phyloP scores from a whole-genome alignment of 2,329 filamentous ascomycete genomes.

The Aphanoascus verrucosus region DNA sequence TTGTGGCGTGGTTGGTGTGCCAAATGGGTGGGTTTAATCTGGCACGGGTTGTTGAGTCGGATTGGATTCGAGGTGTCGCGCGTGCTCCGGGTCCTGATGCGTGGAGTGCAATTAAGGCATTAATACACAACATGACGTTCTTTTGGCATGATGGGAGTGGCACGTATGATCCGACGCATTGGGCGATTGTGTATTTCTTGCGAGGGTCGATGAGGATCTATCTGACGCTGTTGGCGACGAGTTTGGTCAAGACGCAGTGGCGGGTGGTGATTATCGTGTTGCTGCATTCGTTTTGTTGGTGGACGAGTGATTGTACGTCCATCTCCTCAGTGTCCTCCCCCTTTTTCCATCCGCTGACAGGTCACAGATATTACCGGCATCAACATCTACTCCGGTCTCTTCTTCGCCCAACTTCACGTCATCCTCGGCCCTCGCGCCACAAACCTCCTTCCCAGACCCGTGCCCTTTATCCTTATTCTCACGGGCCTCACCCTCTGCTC shows the following conservation, averaged over 20 bases:
- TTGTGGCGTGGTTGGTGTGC: conserved; percentile 19
- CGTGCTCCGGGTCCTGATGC: conserved; percentile 14
- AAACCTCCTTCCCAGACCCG: conserved; percentile 15
- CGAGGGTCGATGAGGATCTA: conserved; percentile 36
- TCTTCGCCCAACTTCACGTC: conserved; percentile 21
- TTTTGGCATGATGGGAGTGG: conserved; percentile 32
- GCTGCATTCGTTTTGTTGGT: conserved; percentile 33
- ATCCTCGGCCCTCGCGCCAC: conserved; percentile 17
- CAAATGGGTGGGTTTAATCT: conserved; percentile 20
- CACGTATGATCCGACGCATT: conserved; percentile 35
- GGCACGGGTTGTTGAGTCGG: conserved; percentile 18
- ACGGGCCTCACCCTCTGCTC: conserved; percentile 18
- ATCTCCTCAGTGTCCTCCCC: not conserved
- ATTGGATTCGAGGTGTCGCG: conserved; percentile 19
- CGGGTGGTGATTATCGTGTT: conserved; percentile 27
- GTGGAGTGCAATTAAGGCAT: conserved; percentile 12
- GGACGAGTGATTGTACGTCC: conserved; percentile 17
- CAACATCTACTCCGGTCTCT: conserved; percentile 21
- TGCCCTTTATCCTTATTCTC: conserved; percentile 18
- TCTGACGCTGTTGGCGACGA: conserved; percentile 33
- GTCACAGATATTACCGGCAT: conserved; percentile 18
- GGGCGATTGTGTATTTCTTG: conserved; percentile 35
- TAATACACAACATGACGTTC: conserved; percentile 16
- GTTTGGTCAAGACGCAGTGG: conserved; percentile 28
- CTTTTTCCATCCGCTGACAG: not conserved